Evolutionary conservation across 768 basidiomycete genomes (phyloP).

Genomic region (Mycena indigotica): DNA sequence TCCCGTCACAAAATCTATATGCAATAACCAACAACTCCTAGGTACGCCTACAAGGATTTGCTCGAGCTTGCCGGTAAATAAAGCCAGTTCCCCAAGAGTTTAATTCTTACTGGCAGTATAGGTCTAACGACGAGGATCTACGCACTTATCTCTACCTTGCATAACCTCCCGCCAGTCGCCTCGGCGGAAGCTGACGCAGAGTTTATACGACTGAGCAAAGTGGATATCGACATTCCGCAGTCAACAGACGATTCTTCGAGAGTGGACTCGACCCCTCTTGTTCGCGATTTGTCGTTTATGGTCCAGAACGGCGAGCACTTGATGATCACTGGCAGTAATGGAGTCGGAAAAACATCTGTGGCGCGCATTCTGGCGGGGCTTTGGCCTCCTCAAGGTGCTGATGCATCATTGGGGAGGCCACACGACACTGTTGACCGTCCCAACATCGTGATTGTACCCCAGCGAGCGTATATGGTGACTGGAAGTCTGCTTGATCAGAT

Average conservation of each 20-base stretch:
- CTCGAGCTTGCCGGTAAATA: constrained; percentile 71
- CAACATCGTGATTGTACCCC: constrained; percentile 85
- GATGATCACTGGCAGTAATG: constrained; percentile 92
- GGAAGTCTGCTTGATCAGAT: constrained; percentile 91
- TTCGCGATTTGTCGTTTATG: constrained; percentile 66
- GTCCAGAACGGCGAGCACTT: constrained; percentile 79
- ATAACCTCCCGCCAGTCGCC: constrained; percentile 65
- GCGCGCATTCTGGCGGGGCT: constrained; percentile 88
- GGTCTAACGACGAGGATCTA: constrained; percentile 91
- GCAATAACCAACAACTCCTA: too few species aligned
- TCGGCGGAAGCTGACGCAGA: constrained; percentile 34
- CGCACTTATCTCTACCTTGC: constrained; percentile 81
- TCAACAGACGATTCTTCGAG: constrained; percentile 15
- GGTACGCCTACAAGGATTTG: constrained; percentile 90
- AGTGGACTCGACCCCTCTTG: constrained; percentile 49
- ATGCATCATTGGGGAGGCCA: constrained; percentile 36
- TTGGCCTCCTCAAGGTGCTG: constrained; percentile 67
- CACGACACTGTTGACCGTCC: constrained; percentile 42
- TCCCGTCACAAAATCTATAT: too few species aligned
- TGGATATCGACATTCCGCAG: constrained; percentile 69
- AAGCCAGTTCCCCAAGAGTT: background rate
- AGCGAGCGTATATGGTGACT: constrained; percentile 88
- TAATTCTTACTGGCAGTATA: background rate
- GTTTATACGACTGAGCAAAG: constrained; percentile 49
- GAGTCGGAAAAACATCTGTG: constrained; percentile 88